Percentiles rank a stretch among this genome's conserved stretches.
These are phyloP conservation scores for Pythium oligandrum DNA, from an alignment of 352 stramenopile genomes.

Conservation along the genomic window DNA sequence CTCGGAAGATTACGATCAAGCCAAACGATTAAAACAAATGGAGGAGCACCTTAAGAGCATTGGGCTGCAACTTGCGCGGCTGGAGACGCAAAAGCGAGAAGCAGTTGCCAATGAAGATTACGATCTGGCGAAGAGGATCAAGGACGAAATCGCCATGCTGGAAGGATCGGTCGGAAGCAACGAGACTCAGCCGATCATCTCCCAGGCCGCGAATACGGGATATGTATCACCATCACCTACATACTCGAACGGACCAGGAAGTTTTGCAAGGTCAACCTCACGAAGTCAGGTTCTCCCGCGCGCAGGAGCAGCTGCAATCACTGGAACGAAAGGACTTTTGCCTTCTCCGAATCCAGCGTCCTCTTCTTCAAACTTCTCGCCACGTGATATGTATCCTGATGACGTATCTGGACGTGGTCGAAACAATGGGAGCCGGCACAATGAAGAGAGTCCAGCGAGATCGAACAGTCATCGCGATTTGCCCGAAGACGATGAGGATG, in stretches of 20 bases:
- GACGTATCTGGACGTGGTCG: conserved; percentile 16
- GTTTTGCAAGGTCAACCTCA: conserved; percentile 3
- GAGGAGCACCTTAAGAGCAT: conserved; percentile 89
- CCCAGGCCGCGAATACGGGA: background rate
- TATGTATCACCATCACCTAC: conserved; percentile 13
- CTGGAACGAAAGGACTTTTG: conserved; percentile 20
- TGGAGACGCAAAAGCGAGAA: conserved; percentile 85
- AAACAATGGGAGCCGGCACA: conserved; percentile 7
- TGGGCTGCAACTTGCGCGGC: conserved; percentile 78
- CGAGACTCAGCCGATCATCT: conserved; percentile 52
- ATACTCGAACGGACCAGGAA: conserved; percentile 5
- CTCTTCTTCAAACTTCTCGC: conserved; percentile 49
- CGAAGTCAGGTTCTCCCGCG: conserved; percentile 46
- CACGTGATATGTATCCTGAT: conserved; percentile 62
- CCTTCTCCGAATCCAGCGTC: conserved; percentile 4
- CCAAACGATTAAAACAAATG: conserved; percentile 76
- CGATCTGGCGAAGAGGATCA: conserved; percentile 87
- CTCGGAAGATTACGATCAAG: conserved; percentile 90
- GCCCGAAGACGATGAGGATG: conserved; percentile 5
- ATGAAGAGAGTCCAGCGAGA: conserved; percentile 13
- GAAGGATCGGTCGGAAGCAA: conserved; percentile 59
- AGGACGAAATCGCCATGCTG: conserved; percentile 78
- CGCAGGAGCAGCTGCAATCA: conserved; percentile 26
- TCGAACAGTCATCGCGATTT: conserved; percentile 8
- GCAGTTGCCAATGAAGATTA: conserved; percentile 91